Evolutionary conservation across 805 yeast species (phyloP).

Genomic region (Brettanomyces anomalus): DNA sequence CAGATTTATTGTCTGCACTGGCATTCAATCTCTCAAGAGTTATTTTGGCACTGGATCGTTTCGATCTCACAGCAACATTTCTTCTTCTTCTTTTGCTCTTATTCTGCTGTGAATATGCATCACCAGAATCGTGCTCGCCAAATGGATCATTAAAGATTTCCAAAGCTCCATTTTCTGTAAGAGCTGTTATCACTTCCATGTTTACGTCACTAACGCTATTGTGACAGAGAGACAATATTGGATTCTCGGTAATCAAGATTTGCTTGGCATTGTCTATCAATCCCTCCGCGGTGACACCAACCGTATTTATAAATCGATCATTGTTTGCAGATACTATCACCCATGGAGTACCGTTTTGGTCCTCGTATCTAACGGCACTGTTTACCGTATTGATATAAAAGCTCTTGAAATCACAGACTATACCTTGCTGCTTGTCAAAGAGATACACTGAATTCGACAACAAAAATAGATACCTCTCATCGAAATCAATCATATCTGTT

Average conservation of each 20-base stretch:
- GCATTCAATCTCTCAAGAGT: slow-evolving; percentile 26
- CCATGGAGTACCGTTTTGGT: not conserved
- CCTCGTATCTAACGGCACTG: not conserved
- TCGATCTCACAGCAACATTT: slow-evolving; percentile 39
- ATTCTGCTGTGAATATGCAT: slow-evolving; percentile 1
- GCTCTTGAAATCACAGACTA: slow-evolving; percentile 7
- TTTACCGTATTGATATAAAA: slow-evolving; percentile 9
- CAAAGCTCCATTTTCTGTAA: slow-evolving; percentile 67
- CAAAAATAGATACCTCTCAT: not conserved
- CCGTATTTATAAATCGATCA: slow-evolving; percentile 75
- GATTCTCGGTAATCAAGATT: slow-evolving; percentile 58
- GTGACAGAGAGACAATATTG: slow-evolving; percentile 39
- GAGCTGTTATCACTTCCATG: slow-evolving; percentile 35
- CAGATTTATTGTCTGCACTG: slow-evolving; percentile 22
- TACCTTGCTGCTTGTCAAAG: slow-evolving; percentile 5
- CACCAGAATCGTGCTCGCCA: slow-evolving; percentile 6
- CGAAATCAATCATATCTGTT: not conserved
- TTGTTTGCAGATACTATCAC: slow-evolving; percentile 45
- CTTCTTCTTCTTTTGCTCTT: slow-evolving; percentile 27
- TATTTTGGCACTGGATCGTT: slow-evolving; percentile 38
- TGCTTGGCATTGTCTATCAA: slow-evolving; percentile 19
- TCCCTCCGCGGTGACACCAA: slow-evolving; percentile 16
- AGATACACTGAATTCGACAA: slow-evolving; percentile 7
- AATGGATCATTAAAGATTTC: slow-evolving; percentile 64
- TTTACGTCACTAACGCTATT: slow-evolving; percentile 21